Evolutionary conservation across 1,284 basidiomycete genomes (phyloP), one percentile per base, ranked within the genome.

Genomic region (Ustilago cynodontis): DNA sequence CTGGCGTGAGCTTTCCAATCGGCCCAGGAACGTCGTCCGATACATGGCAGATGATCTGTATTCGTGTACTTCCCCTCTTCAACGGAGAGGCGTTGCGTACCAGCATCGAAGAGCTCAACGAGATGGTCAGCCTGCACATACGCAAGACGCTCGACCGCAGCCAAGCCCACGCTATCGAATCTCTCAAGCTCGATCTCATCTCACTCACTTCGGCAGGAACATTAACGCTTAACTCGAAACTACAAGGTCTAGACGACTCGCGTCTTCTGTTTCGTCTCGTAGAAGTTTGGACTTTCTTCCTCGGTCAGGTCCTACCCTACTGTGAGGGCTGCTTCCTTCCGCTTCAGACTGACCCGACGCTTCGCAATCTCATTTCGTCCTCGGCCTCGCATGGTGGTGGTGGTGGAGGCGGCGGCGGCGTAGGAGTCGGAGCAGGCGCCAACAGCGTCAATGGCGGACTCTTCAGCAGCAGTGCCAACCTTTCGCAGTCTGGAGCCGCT

Each of bases 261-360:
- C 90, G 91, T 77, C 89, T 98, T 5, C 87, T 95, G 18, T 88
- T 88, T 1, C 89, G 93, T 10, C 88, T 96, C 11, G 93, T 94
- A 1, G 94, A 96, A 77, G 89, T 93, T 16, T 98, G 95, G 95
- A 90, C 89, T 7, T 95, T 96, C 88, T 98, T 97, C 87, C 97
- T 94, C 91, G 92, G 93, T 74, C 92, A 94, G 71, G 91, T 98
- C 22, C 87, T 98, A 1, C 94, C 95, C 1, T 95, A 94, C 83
- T 88, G 94, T 45, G 93, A 95, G 88, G 88, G 87, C 24, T 87
- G 88, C 68, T 89, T 89, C 65, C 83, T 89, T 20, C 88, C 88
- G 0, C 59, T 87, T 0, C 79, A 82, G 7, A 84, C 83, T 14
- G 84, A 86, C 66, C 65, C 79, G 9, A 77, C 79, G 0, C 61